Conservation (phyloP, 2,329 filamentous ascomycete species). For the Xylariaceae sp. region DNA sequence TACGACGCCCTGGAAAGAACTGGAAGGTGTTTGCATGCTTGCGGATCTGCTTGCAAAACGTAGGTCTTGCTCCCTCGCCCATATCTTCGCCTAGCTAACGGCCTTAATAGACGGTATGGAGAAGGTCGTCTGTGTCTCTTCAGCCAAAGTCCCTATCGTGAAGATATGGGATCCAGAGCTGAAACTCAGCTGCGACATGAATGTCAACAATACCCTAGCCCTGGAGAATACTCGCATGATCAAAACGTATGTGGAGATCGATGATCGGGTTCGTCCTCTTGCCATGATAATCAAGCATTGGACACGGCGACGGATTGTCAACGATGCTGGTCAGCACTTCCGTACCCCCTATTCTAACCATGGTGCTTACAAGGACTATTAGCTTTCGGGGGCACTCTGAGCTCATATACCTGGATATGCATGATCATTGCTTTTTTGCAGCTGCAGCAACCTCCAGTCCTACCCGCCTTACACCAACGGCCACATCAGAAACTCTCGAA, state of each 20-base stretch:
- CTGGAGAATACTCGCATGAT: constrained; percentile 98
- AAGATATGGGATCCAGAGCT: constrained; percentile 98
- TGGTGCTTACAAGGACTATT: constrained; percentile 10
- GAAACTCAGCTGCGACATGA: constrained; percentile 90
- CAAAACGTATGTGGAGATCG: constrained; percentile 90
- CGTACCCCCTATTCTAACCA: neutral
- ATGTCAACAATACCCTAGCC: constrained; percentile 94
- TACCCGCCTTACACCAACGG: constrained; percentile 80
- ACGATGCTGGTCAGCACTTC: constrained; percentile 79
- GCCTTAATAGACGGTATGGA: constrained; percentile 79
- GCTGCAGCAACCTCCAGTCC: constrained; percentile 75
- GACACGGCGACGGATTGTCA: constrained; percentile 88
- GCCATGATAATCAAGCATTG: constrained; percentile 98
- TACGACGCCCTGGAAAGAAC: constrained; percentile 80
- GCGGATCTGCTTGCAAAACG: constrained; percentile 81
- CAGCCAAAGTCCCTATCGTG: constrained; percentile 95
- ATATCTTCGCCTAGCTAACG: constrained; percentile 33
- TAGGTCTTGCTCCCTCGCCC: constrained; percentile 46
- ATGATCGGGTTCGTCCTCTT: constrained; percentile 83
- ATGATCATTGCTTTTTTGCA: constrained; percentile 97
- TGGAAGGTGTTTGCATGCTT: constrained; percentile 88
- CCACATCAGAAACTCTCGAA: constrained; percentile 59
- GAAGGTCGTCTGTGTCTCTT: constrained; percentile 89
- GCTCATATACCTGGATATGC: constrained; percentile 99
- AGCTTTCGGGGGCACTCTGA: constrained; percentile 92